phyloP scores from a whole-genome alignment of 495 filamentous ascomycete genomes.

The Aspergillus panamensis region DNA sequence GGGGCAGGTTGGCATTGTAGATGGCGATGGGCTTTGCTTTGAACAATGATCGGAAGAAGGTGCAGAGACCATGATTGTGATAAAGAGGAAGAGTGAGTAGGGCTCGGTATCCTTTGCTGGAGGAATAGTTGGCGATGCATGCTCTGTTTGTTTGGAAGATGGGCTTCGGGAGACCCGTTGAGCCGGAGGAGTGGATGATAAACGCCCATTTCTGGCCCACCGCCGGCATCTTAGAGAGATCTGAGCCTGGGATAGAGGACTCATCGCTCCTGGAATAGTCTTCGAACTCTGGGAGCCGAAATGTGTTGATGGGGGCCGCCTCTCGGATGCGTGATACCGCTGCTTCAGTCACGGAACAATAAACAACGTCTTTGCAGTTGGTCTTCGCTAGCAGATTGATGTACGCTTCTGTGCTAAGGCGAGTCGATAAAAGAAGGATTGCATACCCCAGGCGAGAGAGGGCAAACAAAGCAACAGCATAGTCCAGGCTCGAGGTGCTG shows the following conservation, averaged over 20 bases:
- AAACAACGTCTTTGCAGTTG: constrained; percentile 38
- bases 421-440: constrained; percentile 53
- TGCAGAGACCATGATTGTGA: constrained; percentile 46
- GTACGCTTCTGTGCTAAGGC: constrained; percentile 49
- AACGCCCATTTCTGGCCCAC: constrained; percentile 35
- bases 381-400: constrained; percentile 45
- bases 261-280: constrained; percentile 5
- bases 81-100: constrained; percentile 53
- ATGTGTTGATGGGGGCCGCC: background rate
- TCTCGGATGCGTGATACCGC: constrained; percentile 23
- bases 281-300: constrained; percentile 12
- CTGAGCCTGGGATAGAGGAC: background rate
- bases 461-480: constrained; percentile 51
- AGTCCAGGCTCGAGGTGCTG: constrained; percentile 52
- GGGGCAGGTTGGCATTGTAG: constrained; percentile 46
- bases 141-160: constrained; percentile 36
- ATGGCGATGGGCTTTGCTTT: constrained; percentile 44
- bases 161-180: constrained; percentile 56
- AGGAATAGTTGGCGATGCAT: constrained; percentile 37
- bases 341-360: constrained; percentile 19
- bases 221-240: constrained; percentile 24
- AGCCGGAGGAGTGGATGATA: constrained; percentile 56
- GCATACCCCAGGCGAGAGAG: constrained; percentile 54
- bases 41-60: constrained; percentile 43
- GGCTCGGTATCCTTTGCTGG: constrained; percentile 31